phyloP scores from a whole-genome alignment of 2,329 filamentous ascomycete genomes.

The Capronia epimyces region DNA sequence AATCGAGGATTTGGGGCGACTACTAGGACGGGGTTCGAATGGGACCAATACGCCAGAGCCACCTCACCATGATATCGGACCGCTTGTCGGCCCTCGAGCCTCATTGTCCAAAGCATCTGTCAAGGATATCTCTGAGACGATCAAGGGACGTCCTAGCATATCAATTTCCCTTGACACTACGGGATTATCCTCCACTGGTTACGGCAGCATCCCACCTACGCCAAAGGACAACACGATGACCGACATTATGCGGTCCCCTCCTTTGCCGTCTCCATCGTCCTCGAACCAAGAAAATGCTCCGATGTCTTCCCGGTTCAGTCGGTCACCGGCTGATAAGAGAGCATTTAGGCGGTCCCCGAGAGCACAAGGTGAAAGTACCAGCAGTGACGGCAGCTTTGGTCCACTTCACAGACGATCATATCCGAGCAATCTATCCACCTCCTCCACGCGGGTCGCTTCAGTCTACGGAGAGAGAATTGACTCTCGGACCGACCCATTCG shows the following conservation, averaged over 20 bases:
- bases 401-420: constrained; percentile 66
- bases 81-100: neutral
- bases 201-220: constrained; percentile 15
- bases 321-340: constrained; percentile 6
- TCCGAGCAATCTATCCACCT: constrained; percentile 70
- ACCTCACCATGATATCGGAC: constrained; percentile 8
- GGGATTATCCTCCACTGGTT: constrained; percentile 13
- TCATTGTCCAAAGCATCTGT: neutral
- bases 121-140: neutral
- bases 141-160: constrained; percentile 8
- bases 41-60: constrained; percentile 48
- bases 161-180: constrained; percentile 12
- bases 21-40: constrained; percentile 15
- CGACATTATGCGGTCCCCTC: constrained; percentile 13
- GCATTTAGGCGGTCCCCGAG: constrained; percentile 7
- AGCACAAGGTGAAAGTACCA: constrained; percentile 50
- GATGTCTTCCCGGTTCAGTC: constrained; percentile 1
- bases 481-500: constrained; percentile 33
- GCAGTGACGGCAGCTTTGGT: constrained; percentile 65
- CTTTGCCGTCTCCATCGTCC: constrained; percentile 2
- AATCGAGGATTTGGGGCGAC: constrained; percentile 23
- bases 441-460: constrained; percentile 78
- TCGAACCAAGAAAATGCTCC: constrained; percentile 4
- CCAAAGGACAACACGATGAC: constrained; percentile 16
- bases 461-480: constrained; percentile 6